Percentiles rank a stretch among this genome's conserved stretches.
Conservation (phyloP, 495 filamentous ascomycete genomes). For the Daldinia vernicosa region DNA sequence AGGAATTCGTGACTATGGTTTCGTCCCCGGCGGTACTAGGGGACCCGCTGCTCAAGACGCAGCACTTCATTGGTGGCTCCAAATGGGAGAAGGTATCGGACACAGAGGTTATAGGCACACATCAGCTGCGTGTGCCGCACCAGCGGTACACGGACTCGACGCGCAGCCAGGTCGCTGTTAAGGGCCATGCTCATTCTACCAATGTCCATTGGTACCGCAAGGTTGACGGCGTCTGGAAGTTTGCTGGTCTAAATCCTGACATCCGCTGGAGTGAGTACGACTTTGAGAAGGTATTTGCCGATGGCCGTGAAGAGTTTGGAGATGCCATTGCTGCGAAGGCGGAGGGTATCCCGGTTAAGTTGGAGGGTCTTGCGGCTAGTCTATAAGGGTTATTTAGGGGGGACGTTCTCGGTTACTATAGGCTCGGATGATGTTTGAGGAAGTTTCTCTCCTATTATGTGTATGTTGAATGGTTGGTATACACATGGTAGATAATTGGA, state of each 20-base stretch:
- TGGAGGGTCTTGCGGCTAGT: slow-evolving; percentile 10
- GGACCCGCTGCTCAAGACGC: slow-evolving; percentile 74
- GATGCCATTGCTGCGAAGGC: slow-evolving; percentile 32
- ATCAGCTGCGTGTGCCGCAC: slow-evolving; percentile 82
- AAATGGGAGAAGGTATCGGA: slow-evolving; percentile 76
- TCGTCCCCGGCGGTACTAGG: slow-evolving; percentile 73
- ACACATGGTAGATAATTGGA: background rate
- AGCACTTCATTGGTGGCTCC: slow-evolving; percentile 78
- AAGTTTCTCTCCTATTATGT: background rate
- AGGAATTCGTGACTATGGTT: slow-evolving; percentile 75
- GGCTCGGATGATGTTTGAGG: background rate
- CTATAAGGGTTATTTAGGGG: slow-evolving; percentile 5
- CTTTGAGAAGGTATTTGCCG: slow-evolving; percentile 62
- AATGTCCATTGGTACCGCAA: slow-evolving; percentile 79
- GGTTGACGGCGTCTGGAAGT: slow-evolving; percentile 82
- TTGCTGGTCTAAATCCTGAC: slow-evolving; percentile 75
- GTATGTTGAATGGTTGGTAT: background rate
- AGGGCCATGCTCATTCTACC: slow-evolving; percentile 75
- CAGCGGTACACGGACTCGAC: slow-evolving; percentile 66
- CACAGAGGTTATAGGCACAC: slow-evolving; percentile 72
- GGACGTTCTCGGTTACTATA: background rate
- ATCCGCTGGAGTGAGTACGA: slow-evolving; percentile 79
- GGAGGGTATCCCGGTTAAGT: slow-evolving; percentile 37
- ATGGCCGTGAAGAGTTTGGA: slow-evolving; percentile 56
- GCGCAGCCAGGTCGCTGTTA: slow-evolving; percentile 60